phyloP scores from a whole-genome alignment of 495 filamentous ascomycete species.

The Daldinia decipiens region DNA sequence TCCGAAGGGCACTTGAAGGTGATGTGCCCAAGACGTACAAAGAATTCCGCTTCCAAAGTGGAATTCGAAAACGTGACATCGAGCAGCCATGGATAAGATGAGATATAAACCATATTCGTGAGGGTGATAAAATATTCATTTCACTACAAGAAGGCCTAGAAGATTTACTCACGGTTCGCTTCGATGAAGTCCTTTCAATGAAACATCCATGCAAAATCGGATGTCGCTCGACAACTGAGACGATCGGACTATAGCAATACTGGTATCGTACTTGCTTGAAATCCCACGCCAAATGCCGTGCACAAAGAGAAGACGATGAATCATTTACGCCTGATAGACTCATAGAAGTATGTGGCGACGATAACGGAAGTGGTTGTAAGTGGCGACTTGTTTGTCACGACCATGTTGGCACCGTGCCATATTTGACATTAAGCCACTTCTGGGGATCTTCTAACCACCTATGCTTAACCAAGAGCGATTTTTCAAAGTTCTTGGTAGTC shows the following conservation, averaged over 20 bases:
- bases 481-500: background rate
- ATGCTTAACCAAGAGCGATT: background rate
- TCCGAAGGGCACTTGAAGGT: background rate
- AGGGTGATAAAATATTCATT: background rate
- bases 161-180: background rate
- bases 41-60: background rate
- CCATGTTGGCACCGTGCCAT: background rate
- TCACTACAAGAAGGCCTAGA: background rate
- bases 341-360: background rate
- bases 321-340: background rate
- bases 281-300: background rate
- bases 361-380: background rate
- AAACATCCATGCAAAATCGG: background rate
- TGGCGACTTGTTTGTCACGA: background rate
- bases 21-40: background rate
- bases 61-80: background rate
- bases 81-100: background rate
- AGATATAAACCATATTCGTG: no score
- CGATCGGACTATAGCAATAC: background rate
- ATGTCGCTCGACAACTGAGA: background rate
- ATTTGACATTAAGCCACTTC: slow-evolving; percentile 1
- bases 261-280: slow-evolving; percentile 1
- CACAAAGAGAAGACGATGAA: background rate
- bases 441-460: slow-evolving; percentile 1
- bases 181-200: background rate